Percentiles rank a stretch among this genome's conserved stretches.
These are phyloP conservation scores for Plectosphaerella sp. DNA, from an alignment of 2,329 filamentous ascomycete species.

Conservation along the genomic window DNA sequence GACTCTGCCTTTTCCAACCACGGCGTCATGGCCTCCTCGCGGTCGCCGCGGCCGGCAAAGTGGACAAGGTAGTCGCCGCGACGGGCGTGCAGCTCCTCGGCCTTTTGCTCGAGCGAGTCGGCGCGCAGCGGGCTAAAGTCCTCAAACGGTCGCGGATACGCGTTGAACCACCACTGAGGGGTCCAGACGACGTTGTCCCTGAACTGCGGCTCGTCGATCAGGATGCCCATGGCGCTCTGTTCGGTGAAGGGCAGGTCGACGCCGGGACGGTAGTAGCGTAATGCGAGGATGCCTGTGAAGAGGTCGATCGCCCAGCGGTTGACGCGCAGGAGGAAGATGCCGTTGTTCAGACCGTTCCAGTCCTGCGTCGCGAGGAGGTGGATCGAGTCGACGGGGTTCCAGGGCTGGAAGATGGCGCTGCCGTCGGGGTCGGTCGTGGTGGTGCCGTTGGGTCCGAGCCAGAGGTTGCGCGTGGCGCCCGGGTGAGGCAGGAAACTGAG, in stretches of 20 bases:
- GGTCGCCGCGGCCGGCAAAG: constrained; percentile 8
- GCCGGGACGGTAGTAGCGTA: constrained; percentile 10
- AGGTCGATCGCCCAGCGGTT: constrained; percentile 10
- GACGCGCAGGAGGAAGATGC: constrained; percentile 13
- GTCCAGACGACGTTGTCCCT: constrained; percentile 3
- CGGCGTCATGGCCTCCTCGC: background rate
- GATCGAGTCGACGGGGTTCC: background rate
- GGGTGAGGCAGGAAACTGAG: constrained; percentile 9
- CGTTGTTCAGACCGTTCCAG: constrained; percentile 14
- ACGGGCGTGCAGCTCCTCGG: background rate
- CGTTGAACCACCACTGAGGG: constrained; percentile 15
- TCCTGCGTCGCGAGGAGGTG: constrained; percentile 11
- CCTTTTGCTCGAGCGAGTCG: background rate
- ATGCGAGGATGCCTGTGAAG: constrained; percentile 11
- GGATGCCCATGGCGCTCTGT: constrained; percentile 14
- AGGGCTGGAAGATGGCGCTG: background rate
- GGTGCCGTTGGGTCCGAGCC: no score
- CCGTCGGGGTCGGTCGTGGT: background rate
- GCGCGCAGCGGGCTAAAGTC: background rate
- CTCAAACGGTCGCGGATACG: constrained; percentile 5
- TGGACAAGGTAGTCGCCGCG: constrained; percentile 14
- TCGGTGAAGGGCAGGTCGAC: constrained; percentile 9
- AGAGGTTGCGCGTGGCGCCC: no score
- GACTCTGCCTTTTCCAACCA: background rate
- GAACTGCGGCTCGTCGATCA: constrained; percentile 9